Percentiles rank a stretch among this genome's conserved stretches.
Conservation (phyloP, 495 filamentous ascomycete species). For the Glarea lozoyensis region DNA sequence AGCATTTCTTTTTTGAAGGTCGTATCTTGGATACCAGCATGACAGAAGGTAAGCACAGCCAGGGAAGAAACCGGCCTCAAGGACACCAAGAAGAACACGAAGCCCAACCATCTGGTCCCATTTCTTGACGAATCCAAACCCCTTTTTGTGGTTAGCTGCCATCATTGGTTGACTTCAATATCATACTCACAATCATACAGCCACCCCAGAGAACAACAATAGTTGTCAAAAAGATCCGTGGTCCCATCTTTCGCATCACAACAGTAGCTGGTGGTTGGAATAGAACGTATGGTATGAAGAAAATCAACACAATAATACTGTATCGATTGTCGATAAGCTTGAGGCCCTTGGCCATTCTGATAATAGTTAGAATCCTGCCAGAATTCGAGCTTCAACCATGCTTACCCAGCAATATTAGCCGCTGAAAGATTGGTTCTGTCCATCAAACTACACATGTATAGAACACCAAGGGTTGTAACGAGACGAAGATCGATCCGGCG, state of each 20-base stretch:
- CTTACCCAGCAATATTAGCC: slow-evolving; percentile 48
- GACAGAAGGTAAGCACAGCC: slow-evolving; percentile 52
- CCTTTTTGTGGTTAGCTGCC: not conserved
- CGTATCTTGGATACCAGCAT: slow-evolving; percentile 57
- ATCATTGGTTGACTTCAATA: not conserved
- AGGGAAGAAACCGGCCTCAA: slow-evolving; percentile 62
- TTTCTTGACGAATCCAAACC: slow-evolving; percentile 40
- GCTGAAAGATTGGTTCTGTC: slow-evolving; percentile 59
- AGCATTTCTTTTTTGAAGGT: slow-evolving; percentile 55
- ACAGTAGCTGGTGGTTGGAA: slow-evolving; percentile 53
- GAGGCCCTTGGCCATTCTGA: slow-evolving; percentile 43
- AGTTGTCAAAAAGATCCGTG: slow-evolving; percentile 41
- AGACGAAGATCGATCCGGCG: slow-evolving; percentile 53
- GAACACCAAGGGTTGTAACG: slow-evolving; percentile 51
- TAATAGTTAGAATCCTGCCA: slow-evolving; percentile 6
- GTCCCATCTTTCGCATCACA: slow-evolving; percentile 51
- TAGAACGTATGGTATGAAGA: slow-evolving; percentile 57
- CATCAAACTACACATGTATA: slow-evolving; percentile 60
- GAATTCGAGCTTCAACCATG: not conserved
- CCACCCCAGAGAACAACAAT: slow-evolving; percentile 44
- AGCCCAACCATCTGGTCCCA: slow-evolving; percentile 43
- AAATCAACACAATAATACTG: slow-evolving; percentile 47
- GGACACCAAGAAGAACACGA: slow-evolving; percentile 49
- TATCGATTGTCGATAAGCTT: slow-evolving; percentile 26
- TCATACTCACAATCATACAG: slow-evolving; percentile 28